These are phyloP conservation scores for Xylariomycetidae sp. DNA, from an alignment of 2,329 filamentous ascomycete species.

Conservation along the genomic window DNA sequence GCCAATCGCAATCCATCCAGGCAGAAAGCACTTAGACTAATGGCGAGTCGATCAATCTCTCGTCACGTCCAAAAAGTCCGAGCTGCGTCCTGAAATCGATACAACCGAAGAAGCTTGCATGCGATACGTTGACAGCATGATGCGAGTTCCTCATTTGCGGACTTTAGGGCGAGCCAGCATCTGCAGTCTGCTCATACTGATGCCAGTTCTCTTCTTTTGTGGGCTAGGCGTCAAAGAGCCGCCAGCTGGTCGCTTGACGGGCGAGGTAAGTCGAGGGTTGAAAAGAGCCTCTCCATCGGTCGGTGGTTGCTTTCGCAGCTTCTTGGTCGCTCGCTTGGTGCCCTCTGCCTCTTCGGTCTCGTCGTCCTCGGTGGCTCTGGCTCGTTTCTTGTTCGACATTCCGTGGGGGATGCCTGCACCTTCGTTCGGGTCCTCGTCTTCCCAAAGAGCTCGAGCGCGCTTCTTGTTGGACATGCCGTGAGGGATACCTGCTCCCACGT, in stretches of 20 bases:
- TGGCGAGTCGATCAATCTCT: too few relatives aligned
- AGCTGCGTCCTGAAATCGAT: too few relatives aligned
- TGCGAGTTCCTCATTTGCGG: conserved; percentile 43
- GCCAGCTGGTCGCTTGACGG: conserved; percentile 26
- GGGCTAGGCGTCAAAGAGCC: conserved; percentile 34
- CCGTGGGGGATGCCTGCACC: conserved; percentile 56
- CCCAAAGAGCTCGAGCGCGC: conserved; percentile 50
- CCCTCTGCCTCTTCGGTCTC: conserved; percentile 43
- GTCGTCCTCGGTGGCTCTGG: conserved; percentile 50
- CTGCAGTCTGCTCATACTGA: conserved; percentile 55
- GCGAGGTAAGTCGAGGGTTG: conserved; percentile 41
- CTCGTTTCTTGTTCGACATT: conserved; percentile 60
- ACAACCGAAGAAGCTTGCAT: conserved; percentile 2
- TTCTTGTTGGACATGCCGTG: conserved; percentile 64
- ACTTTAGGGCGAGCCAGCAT: conserved; percentile 57
- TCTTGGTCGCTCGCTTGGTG: conserved; percentile 49
- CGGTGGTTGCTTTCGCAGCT: conserved; percentile 42
- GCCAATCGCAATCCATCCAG: too few relatives aligned
- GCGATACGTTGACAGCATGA: neutral
- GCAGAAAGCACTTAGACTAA: too few relatives aligned
- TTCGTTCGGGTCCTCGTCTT: too few relatives aligned
- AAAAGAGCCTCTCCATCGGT: conserved; percentile 45
- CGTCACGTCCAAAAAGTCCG: too few relatives aligned
- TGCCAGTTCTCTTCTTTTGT: conserved; percentile 43
- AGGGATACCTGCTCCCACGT: conserved; percentile 36